Evolutionary conservation across 805 yeast species (phyloP).

Genomic region (Spathaspora boniae): DNA sequence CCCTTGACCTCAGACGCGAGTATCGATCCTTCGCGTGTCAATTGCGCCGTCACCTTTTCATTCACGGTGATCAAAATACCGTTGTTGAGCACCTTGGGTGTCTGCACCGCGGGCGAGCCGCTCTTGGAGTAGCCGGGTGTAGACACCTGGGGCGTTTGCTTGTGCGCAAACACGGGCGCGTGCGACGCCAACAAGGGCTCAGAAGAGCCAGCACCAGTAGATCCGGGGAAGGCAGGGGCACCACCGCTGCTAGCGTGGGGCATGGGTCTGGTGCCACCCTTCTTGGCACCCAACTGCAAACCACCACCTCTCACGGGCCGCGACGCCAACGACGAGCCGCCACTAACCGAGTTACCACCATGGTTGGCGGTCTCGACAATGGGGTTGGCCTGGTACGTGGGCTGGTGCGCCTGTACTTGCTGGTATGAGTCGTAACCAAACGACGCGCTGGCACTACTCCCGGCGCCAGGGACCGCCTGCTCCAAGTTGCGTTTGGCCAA

Average conservation of each 20-base stretch:
- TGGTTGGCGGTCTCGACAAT: constrained; percentile 16
- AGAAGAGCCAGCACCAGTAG: constrained; percentile 15
- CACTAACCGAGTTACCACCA: neutral
- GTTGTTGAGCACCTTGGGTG: constrained; percentile 47
- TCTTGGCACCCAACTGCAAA: constrained; percentile 7
- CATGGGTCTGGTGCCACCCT: constrained; percentile 21
- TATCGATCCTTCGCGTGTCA: constrained; percentile 80
- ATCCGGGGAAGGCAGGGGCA: constrained; percentile 1
- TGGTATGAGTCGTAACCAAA: constrained; percentile 15
- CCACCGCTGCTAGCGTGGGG: constrained; percentile 55
- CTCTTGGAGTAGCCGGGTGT: constrained; percentile 18
- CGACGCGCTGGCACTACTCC: constrained; percentile 3
- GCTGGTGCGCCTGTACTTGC: constrained; percentile 21
- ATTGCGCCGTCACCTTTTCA: constrained; percentile 74
- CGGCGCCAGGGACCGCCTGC: constrained; percentile 25
- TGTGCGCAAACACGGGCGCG: constrained; percentile 33
- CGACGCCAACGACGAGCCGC: neutral
- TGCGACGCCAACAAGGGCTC: constrained; percentile 28
- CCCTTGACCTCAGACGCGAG: constrained; percentile 78
- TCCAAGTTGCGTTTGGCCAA: constrained; percentile 62
- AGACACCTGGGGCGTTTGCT: constrained; percentile 20
- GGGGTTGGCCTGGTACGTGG: constrained; percentile 26
- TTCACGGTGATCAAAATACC: constrained; percentile 77
- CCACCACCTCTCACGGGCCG: constrained; percentile 9
- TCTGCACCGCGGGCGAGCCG: constrained; percentile 21